Base-by-base conservation (phyloP, 805 yeast species). In the Barnettozyma vustinii region DNA sequence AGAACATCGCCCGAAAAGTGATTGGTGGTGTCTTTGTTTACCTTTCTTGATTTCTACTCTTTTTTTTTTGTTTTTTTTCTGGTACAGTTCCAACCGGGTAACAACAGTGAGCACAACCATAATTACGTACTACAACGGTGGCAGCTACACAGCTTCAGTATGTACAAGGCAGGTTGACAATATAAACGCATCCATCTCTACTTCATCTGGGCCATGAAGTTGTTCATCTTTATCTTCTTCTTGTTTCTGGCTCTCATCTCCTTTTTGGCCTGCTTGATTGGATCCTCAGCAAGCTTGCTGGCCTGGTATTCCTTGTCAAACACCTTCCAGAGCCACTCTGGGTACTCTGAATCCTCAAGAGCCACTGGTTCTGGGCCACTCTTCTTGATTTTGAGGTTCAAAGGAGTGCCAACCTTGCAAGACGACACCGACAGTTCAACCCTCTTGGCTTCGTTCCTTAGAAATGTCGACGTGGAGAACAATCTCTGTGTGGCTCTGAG, bases 321-420 rank as follows among this genome's bases (percentile, higher is more conserved):
- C 43, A 87, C 72, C 5, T 76, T 79, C 98, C 98, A 94, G 46
- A 92, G 74, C 99, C 99, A 92, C 41, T 77, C 87, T 5, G 99
- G 99, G 63, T 92, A 92, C 59, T 91, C 96, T 36, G 73, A 73
- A 64, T 94, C 98, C 52, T 84, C 88, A 47, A 85, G 67, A 1
- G 98, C 98, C 5, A 88, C 81, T 9, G 95, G 89, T 57, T 90
- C 97, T 51, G 83, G 80, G n/a, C 92, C 95, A 35, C 76, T 74
- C 62, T 89, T 90, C 62, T 79, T 79, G 40, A 92, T 75, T 58
- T 86, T 85, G 59, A 90, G 69, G 54, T 84, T 83, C 52, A 87
- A 70, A 9, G 76, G 73, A 0, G 94, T 84, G 52, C 98, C 90
- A 45, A 87, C 83, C 56, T 75, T 67, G 63, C 91, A 78, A 47